Conservation (phyloP, 345 rosid species). For the Citrus sp. region DNA sequence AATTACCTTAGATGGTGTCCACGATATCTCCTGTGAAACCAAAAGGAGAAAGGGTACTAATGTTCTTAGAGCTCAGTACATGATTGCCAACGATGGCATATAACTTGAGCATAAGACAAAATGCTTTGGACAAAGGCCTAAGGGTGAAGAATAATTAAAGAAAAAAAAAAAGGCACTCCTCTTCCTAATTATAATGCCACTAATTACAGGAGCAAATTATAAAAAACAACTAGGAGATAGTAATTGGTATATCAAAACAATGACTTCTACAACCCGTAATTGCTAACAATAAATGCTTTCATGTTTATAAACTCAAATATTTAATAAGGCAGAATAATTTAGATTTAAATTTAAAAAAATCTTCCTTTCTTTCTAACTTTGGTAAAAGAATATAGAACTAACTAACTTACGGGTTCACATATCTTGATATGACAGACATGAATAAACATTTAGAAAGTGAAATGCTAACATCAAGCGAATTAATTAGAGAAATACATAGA, state of each 20-base stretch:
- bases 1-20: slow-evolving; percentile 91
- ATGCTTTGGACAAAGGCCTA: not conserved
- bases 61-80: not conserved
- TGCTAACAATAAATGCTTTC: not conserved
- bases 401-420: not conserved
- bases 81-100: not conserved
- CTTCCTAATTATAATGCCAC: not conserved
- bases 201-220: not conserved
- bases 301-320: not conserved
- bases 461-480: not conserved
- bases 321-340: not conserved
- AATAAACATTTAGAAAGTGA: not conserved
- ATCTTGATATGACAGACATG: not conserved
- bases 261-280: not conserved
- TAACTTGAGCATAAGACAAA: not conserved
- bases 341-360: not conserved
- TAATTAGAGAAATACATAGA: not conserved
- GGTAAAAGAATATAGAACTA: not conserved
- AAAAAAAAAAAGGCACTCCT: not conserved
- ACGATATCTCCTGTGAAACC: slow-evolving; percentile 49
- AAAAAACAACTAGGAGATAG: not conserved
- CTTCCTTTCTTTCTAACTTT: not conserved
- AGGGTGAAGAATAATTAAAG: not conserved
- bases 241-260: not conserved
- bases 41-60: slow-evolving; percentile 8